Conservation (phyloP, 345 rosid genomes). For the Lepidium africanum region DNA sequence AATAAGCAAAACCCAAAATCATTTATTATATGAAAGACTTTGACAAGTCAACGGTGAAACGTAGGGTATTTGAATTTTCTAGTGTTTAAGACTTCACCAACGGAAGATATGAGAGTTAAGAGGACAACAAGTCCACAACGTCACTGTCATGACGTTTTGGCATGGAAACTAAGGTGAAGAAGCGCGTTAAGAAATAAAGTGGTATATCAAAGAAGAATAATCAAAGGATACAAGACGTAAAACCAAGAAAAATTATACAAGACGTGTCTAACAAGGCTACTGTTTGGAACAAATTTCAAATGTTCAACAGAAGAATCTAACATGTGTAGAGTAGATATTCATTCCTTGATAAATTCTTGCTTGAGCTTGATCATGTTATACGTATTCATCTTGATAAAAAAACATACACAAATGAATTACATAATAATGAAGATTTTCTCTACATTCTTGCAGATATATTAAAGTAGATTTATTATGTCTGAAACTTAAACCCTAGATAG, state of each 20-base stretch:
- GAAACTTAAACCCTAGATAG: constrained; percentile 20
- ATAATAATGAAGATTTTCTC: too few species aligned
- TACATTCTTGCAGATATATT: too few species aligned
- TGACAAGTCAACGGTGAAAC: neutral
- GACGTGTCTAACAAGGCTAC: too few species aligned
- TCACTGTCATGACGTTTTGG: neutral
- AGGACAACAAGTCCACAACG: neutral
- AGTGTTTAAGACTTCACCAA: neutral
- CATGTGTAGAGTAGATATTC: constrained; percentile 48
- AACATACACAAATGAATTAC: neutral
- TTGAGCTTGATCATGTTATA: constrained; percentile 27
- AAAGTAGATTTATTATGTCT: constrained; percentile 1
- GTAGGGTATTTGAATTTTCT: neutral
- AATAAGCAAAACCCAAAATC: neutral
- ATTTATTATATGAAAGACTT: neutral
- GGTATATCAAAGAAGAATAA: neutral
- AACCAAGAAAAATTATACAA: too few species aligned
- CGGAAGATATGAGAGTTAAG: neutral
- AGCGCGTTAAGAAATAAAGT: neutral
- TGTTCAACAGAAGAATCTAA: constrained; percentile 33
- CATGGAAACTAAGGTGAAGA: neutral
- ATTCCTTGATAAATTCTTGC: constrained; percentile 67
- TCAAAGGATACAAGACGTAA: too few species aligned
- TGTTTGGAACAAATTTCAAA: neutral
- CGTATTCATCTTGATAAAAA: neutral